Base-by-base conservation (phyloP, 176 grass and related monocot genomes). In the Raddia guianensis region DNA sequence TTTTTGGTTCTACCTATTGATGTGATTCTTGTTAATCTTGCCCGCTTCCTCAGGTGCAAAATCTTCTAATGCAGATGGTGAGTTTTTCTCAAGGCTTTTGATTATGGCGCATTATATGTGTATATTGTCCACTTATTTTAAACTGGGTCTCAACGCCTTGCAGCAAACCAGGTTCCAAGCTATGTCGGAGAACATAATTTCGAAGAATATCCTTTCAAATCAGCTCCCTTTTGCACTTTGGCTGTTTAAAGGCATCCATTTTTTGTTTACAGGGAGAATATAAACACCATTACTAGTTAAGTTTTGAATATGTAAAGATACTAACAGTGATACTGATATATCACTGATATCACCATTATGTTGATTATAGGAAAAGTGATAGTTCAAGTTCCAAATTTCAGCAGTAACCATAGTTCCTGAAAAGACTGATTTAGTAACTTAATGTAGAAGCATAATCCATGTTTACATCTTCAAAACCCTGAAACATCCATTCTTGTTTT, bases 61-160 rank as follows among this genome's bases (percentile, higher is more conserved):
- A 98, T 46, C 92, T 98, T 89, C 92, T 98, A 7, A 42, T 88
- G 73, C 90, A 98, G 80, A 98, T 95, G 95, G 95, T 93, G 85
- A 89, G 84, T 70, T 21, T 27, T 59, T 66, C 47, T 37, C 60
- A 33, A 20, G 27, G 1, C 8, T 48, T 79, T 55, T 77, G 12
- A 63, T 66, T 49, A 6, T 10, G 9, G 3, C 2, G 2, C 4
- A 14, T 32, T 11, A 14, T 11, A 14, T 6, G 15, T 14, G 21
- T 7, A 8, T 55, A 76, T 35, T 46, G 11, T 37, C 49, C 45
- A 20, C 4, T 27, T 72, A 12, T 55, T 2, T 33, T 48, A 73
- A 69, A 32, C 49, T 78, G 9, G 86, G 77, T 40, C 20, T 37
- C 12, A 73, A 74, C 56, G 14, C 72, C 54, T 87, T 93, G 80